Conservation (phyloP, 495 filamentous ascomycete genomes). For the Xylaria nigripes region DNA sequence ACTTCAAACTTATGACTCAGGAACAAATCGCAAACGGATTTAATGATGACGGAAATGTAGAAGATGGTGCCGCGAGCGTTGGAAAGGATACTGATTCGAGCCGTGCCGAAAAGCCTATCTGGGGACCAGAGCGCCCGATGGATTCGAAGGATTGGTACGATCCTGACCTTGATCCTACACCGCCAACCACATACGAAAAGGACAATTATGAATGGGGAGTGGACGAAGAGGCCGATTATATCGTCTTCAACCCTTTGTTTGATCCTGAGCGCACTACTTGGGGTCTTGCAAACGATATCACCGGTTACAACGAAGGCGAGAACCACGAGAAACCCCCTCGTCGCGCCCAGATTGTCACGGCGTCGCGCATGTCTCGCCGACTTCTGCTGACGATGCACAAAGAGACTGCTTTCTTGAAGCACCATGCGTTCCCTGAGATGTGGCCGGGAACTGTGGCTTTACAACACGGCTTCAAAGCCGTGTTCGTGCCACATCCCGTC, state of each 20-base stretch:
- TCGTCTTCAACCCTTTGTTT: slow-evolving; percentile 90
- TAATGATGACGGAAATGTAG: slow-evolving; percentile 62
- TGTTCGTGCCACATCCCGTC: slow-evolving; percentile 84
- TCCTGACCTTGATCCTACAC: slow-evolving; percentile 59
- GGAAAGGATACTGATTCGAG: slow-evolving; percentile 21
- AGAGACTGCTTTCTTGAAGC: slow-evolving; percentile 70
- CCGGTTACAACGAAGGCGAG: slow-evolving; percentile 69
- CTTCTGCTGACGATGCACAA: slow-evolving; percentile 83
- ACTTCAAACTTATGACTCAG: slow-evolving; percentile 87
- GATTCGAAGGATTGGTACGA: slow-evolving; percentile 59
- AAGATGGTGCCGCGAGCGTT: slow-evolving; percentile 39
- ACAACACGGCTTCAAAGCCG: slow-evolving; percentile 92
- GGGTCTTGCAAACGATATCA: slow-evolving; percentile 78
- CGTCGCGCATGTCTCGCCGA: slow-evolving; percentile 70
- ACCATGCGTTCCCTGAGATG: slow-evolving; percentile 94
- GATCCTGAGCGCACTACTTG: slow-evolving; percentile 84
- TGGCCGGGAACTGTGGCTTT: slow-evolving; percentile 80
- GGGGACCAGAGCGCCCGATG: slow-evolving; percentile 72
- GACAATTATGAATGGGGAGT: slow-evolving; percentile 85
- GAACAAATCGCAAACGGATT: slow-evolving; percentile 82
- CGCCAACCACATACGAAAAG: slow-evolving; percentile 61
- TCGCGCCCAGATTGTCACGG: slow-evolving; percentile 80
- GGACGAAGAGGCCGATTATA: slow-evolving; percentile 85
- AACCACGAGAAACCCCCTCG: slow-evolving; percentile 58
- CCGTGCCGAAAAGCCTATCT: slow-evolving; percentile 60